Conservation (phyloP, 768 basidiomycete species). For the Lactarius quietus region DNA sequence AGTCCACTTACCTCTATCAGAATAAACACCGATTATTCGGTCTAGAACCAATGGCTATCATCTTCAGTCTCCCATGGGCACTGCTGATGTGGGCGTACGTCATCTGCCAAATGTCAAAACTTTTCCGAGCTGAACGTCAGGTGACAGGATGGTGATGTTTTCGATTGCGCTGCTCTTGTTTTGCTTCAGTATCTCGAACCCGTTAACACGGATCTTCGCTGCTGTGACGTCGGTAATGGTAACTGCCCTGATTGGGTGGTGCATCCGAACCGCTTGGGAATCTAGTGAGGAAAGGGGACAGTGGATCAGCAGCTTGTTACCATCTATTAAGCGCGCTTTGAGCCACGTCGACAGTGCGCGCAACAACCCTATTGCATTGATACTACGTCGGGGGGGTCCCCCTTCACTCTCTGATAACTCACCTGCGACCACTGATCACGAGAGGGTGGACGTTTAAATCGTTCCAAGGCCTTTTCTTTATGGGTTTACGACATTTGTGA, state of each 20-base stretch:
- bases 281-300: background rate
- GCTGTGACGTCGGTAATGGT: background rate
- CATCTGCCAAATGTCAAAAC: background rate
- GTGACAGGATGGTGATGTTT: constrained; percentile 11
- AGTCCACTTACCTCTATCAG: constrained; percentile 28
- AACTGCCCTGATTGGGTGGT: background rate
- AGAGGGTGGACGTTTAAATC: background rate
- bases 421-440: background rate
- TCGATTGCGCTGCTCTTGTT: background rate
- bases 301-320: background rate
- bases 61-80: background rate
- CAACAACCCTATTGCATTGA: background rate
- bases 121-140: too few species aligned
- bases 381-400: background rate
- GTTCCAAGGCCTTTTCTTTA: background rate
- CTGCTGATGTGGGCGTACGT: constrained; percentile 55
- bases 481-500: background rate
- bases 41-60: background rate
- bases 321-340: background rate
- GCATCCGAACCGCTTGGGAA: constrained; percentile 2
- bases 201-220: background rate
- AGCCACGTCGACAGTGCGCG: background rate
- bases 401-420: background rate
- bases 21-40: background rate
- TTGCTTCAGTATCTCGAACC: background rate